Conservation (phyloP, 2,329 filamentous ascomycete species). For the Paramyrothecium roridum region DNA sequence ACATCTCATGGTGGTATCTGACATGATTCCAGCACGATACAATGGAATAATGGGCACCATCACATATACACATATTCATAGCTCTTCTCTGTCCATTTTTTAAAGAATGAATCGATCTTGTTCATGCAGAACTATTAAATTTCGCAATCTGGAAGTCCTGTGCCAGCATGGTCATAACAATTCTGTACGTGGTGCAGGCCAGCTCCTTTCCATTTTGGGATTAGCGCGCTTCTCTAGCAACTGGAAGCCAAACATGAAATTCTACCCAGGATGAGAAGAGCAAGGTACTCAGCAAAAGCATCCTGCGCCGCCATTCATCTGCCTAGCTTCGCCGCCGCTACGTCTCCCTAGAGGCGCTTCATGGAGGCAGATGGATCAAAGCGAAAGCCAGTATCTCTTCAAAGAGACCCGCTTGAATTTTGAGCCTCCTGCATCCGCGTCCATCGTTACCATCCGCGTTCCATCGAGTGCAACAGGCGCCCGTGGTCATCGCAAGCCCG, state of each 20-base stretch:
- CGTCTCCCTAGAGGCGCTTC: constrained; percentile 17
- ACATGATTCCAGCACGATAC: too few species aligned
- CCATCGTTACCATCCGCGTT: constrained; percentile 68
- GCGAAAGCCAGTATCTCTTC: constrained; percentile 66
- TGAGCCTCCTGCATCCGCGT: constrained; percentile 67
- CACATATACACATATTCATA: too few species aligned
- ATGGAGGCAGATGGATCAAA: constrained; percentile 68
- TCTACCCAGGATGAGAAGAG: constrained; percentile 26
- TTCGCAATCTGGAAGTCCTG: too few species aligned
- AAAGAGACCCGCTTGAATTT: constrained; percentile 85
- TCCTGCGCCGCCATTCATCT: constrained; percentile 17
- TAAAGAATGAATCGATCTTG: too few species aligned
- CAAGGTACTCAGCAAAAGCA: constrained; percentile 14
- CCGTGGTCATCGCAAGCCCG: constrained; percentile 36
- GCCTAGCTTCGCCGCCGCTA: background rate
- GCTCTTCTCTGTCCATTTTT: too few species aligned
- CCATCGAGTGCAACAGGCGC: constrained; percentile 49
- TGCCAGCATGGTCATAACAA: background rate
- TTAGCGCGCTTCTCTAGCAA: constrained; percentile 21
- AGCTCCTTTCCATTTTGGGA: constrained; percentile 32
- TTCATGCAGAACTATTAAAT: too few species aligned
- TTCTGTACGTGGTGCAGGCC: constrained; percentile 3
- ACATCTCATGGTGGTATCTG: too few species aligned
- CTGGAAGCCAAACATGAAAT: constrained; percentile 22
- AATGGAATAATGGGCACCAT: too few species aligned